phyloP scores from a whole-genome alignment of 2,329 filamentous ascomycete species.

The Ilyonectria destructans region DNA sequence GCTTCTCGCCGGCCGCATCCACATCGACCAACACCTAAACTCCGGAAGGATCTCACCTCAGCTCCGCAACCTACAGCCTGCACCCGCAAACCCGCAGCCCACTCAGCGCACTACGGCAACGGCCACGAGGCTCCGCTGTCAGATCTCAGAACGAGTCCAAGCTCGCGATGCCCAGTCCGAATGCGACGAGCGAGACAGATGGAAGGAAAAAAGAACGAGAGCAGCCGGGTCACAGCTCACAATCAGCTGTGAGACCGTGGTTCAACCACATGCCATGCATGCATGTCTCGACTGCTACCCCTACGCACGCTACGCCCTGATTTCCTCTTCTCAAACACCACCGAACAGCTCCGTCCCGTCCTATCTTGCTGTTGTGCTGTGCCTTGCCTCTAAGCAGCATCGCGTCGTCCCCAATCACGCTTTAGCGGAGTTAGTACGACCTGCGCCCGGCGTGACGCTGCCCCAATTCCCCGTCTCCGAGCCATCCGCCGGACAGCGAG shows the following conservation, averaged over 20 bases:
- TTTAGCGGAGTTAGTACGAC: constrained; percentile 28
- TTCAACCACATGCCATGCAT: no score
- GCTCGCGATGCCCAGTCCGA: background rate
- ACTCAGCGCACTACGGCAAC: background rate
- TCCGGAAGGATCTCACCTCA: constrained; percentile 5
- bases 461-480: constrained; percentile 23
- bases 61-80: background rate
- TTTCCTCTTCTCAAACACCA: no score
- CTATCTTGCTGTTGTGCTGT: background rate
- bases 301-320: no score
- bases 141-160: background rate
- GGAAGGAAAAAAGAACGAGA: background rate
- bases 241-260: no score
- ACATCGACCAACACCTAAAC: background rate
- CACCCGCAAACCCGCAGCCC: background rate
- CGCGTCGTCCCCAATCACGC: background rate
- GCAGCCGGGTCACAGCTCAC: no score
- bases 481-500: constrained; percentile 20
- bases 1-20: background rate
- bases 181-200: background rate
- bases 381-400: background rate
- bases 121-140: constrained; percentile 6
- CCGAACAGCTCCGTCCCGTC: background rate
- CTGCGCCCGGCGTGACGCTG: constrained; percentile 23
- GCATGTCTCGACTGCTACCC: no score